Conservation (phyloP, 2,329 filamentous ascomycete species). For the Diaporthe helianthi region DNA sequence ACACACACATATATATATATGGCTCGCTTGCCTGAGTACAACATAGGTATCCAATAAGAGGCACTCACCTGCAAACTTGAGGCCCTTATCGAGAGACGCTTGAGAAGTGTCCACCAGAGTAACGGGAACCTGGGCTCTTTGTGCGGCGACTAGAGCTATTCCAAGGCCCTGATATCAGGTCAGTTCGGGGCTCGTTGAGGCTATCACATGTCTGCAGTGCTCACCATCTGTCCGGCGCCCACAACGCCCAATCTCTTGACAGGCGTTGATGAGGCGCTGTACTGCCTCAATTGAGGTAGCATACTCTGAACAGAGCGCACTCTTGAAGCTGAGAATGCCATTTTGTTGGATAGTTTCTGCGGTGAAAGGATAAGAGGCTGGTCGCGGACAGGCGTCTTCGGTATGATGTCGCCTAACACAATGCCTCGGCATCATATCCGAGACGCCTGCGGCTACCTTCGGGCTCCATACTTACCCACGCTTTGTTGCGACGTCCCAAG, state of each 20-base stretch:
- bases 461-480: not conserved
- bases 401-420: slow-evolving; percentile 29
- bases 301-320: slow-evolving; percentile 47
- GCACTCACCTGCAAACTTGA: slow-evolving; percentile 81
- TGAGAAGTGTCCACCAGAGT: slow-evolving; percentile 85
- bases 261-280: slow-evolving; percentile 76
- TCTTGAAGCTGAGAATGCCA: slow-evolving; percentile 51
- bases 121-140: slow-evolving; percentile 83
- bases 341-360: slow-evolving; percentile 37
- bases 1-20: too few relatives aligned
- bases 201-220: slow-evolving; percentile 48
- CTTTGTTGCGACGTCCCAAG: not conserved
- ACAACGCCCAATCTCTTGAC: slow-evolving; percentile 91
- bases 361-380: not conserved
- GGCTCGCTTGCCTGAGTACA: not conserved
- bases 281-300: slow-evolving; percentile 59
- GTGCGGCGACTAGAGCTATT: slow-evolving; percentile 92
- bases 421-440: slow-evolving; percentile 3
- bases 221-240: slow-evolving; percentile 95
- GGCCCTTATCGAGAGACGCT: slow-evolving; percentile 83
- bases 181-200: slow-evolving; percentile 30
- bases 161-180: slow-evolving; percentile 76
- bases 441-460: slow-evolving; percentile 29
- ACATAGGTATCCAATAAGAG: slow-evolving; percentile 19
- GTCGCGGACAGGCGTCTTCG: not conserved